phyloP scores from a whole-genome alignment of 192 early-diverging fungal species.

The Coemansia reversa region DNA sequence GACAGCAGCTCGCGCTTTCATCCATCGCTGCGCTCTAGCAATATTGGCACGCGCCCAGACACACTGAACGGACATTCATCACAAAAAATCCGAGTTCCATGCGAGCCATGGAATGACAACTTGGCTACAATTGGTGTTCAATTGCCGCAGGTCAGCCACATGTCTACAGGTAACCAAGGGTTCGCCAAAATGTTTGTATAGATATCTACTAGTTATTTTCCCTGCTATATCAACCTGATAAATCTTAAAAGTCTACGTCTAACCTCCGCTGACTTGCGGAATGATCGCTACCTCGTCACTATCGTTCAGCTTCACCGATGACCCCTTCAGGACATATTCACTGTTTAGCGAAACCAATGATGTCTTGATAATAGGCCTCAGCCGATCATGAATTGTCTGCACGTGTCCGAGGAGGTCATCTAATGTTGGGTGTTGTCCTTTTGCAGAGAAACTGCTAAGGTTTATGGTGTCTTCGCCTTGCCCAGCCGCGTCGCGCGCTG shows the following conservation, averaged over 20 bases:
- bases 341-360: slow-evolving; percentile 36
- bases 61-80: background rate
- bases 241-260: background rate
- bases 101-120: slow-evolving; percentile 4
- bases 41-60: background rate
- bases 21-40: slow-evolving; percentile 19
- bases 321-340: slow-evolving; percentile 17
- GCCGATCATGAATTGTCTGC: slow-evolving; percentile 1
- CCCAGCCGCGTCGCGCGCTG: slow-evolving; percentile 34
- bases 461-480: slow-evolving; percentile 3
- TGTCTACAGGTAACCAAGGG: background rate
- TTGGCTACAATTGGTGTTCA: slow-evolving; percentile 3
- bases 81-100: background rate
- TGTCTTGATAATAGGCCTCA: slow-evolving; percentile 15
- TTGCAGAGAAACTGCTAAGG: slow-evolving; percentile 3
- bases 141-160: background rate
- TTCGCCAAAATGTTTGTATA: background rate
- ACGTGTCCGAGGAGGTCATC: slow-evolving; percentile 9
- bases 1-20: slow-evolving; percentile 1
- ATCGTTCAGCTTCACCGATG: slow-evolving; percentile 2
- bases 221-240: background rate
- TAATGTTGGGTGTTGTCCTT: background rate
- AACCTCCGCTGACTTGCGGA: slow-evolving; percentile 51
- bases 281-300: slow-evolving; percentile 41
- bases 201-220: background rate